Conservation (phyloP, 805 yeast species). For the Wickerhamiella allomyrinae region DNA sequence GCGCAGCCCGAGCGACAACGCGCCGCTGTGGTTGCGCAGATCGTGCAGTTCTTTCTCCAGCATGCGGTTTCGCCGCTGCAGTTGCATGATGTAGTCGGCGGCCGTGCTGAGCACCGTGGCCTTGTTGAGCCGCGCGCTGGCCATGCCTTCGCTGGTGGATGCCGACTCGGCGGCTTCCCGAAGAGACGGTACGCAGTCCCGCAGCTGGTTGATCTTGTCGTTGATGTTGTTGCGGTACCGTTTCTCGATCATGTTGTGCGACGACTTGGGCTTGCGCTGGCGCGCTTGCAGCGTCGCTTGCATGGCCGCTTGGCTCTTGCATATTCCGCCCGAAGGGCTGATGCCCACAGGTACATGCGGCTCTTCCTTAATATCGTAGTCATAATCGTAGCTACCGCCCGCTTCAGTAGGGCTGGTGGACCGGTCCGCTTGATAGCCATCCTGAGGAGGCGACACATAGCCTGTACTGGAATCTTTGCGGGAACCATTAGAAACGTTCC, state of each 20-base stretch:
- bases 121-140: slow-evolving; percentile 62
- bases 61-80: slow-evolving; percentile 43
- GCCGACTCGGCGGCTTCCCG: slow-evolving; percentile 39
- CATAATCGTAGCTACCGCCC: background rate
- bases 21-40: slow-evolving; percentile 18
- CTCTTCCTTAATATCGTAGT: background rate
- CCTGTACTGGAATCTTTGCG: background rate
- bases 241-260: slow-evolving; percentile 61
- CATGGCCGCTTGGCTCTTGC: background rate
- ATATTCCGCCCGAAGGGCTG: background rate
- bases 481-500: background rate
- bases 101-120: slow-evolving; percentile 68
- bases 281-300: background rate
- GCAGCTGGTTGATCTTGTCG: slow-evolving; percentile 45
- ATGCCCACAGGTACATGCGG: background rate
- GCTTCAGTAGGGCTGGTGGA: background rate
- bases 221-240: slow-evolving; percentile 59
- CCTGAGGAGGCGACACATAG: background rate
- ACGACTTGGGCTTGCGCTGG: slow-evolving; percentile 34
- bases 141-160: slow-evolving; percentile 52
- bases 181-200: slow-evolving; percentile 66
- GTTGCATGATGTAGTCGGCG: slow-evolving; percentile 62
- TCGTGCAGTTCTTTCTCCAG: slow-evolving; percentile 40
- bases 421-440: background rate
- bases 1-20: background rate